Conservation (phyloP, 2,329 filamentous ascomycete genomes). For the Nothopassalora personata region DNA sequence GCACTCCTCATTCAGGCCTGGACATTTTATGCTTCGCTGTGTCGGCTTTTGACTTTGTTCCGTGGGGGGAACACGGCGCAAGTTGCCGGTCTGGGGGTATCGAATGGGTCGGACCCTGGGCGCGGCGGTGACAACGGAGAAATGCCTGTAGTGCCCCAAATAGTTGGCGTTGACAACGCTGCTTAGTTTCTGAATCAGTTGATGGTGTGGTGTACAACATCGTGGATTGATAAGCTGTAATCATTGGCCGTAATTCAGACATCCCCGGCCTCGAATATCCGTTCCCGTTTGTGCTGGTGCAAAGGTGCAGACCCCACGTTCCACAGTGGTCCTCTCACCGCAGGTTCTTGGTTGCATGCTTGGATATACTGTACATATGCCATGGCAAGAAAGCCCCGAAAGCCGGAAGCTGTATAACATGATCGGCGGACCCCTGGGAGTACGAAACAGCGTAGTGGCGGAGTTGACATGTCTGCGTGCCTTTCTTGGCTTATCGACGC, state of each 20-base stretch:
- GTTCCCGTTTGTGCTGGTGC: background rate
- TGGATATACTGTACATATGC: background rate
- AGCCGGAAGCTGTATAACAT: background rate
- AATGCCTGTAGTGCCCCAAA: background rate
- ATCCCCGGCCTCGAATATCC: background rate
- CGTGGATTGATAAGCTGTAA: background rate
- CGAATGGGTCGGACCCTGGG: background rate
- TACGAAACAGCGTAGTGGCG: background rate
- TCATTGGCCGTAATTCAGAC: background rate
- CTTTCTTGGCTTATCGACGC: background rate
- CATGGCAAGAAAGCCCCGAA: background rate
- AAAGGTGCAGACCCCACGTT: background rate
- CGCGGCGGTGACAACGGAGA: background rate
- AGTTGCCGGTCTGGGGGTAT: background rate
- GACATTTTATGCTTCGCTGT: background rate
- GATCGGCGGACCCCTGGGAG: background rate
- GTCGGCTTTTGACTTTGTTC: background rate
- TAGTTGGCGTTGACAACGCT: background rate
- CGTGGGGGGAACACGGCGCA: background rate
- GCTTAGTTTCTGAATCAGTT: background rate
- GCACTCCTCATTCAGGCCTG: conserved; percentile 4
- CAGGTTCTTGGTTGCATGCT: background rate
- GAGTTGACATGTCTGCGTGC: background rate
- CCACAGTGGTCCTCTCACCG: background rate
- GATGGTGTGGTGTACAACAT: background rate